Evolutionary conservation across 1,284 basidiomycete genomes (phyloP), one percentile per base, ranked within the genome.

Genomic region (Agaricales sp.): DNA sequence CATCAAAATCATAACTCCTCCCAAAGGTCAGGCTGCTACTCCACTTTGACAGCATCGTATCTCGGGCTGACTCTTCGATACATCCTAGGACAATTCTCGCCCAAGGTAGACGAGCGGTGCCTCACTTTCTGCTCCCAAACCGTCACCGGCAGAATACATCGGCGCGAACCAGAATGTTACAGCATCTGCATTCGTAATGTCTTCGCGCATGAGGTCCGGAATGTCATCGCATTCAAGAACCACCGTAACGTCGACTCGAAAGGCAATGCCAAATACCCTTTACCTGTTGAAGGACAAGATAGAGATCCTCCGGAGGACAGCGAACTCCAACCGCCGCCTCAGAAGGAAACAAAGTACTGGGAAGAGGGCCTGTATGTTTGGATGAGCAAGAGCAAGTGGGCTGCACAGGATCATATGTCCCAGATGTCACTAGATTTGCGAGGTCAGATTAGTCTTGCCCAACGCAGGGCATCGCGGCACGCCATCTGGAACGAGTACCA

Each of bases 321-420:
- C 11, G 58, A 51, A 51, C 46, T 55, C 38, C 46, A 51, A 23
- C 50, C 52, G 52, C 52, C 48, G 39, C 52, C 20, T 37, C 54
- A 46, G 59, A 51, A 67, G 47, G 64, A 69, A 13, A 66, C 66
- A 23, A 74, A 71, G 53, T 70, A 74, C 56, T 88, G 85, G 85
- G 70, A 83, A 48, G 77, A 81, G 57, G 84, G 85, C 1, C 82
- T 75, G 73, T 88, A 88, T 58, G 55, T 88, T 37, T 87, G 84
- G 83, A 72, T 74, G 45, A 75, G 74, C 20, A 70, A 70, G 51
- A 77, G 70, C 48, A 67, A 69, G 35, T 69, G 68, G 62, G 75
- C 71, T 11, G 68, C 74, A 11, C 68, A 74, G 54, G 74, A 82
- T 58, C 79, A 77, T 57, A 60, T 80, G 49, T 63, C 74, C 20